These are phyloP conservation scores for Teunomyces tritomae DNA, from an alignment of 805 yeast species.

Conservation along the genomic window DNA sequence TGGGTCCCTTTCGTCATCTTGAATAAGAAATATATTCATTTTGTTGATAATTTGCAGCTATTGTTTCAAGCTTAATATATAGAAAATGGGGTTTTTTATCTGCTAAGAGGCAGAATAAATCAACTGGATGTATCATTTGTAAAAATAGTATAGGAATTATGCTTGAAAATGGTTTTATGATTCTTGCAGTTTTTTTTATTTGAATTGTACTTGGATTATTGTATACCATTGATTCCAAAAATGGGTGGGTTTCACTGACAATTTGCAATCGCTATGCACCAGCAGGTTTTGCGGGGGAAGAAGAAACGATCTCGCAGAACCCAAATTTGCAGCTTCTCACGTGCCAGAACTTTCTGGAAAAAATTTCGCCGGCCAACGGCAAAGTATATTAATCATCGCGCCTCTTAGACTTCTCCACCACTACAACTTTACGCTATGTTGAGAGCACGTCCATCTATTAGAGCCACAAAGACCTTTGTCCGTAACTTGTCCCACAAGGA, in stretches of 20 bases:
- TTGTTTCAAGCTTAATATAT: neutral
- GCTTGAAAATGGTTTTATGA: too few species aligned
- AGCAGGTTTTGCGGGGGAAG: too few species aligned
- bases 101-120: neutral
- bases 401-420: neutral
- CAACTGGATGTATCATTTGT: neutral
- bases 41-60: neutral
- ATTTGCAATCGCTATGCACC: too few species aligned
- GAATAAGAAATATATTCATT: neutral
- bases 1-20: neutral
- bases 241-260: too few species aligned
- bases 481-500: conserved; percentile 78
- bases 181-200: too few species aligned
- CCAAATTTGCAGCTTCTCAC: conserved; percentile 1
- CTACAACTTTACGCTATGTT: conserved; percentile 34
- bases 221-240: too few species aligned
- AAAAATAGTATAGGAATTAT: too few species aligned
- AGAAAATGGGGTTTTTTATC: neutral
- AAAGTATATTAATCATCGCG: neutral
- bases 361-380: conserved; percentile 3
- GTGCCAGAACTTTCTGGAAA: conserved; percentile 15
- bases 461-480: conserved; percentile 37
- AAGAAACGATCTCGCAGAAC: too few species aligned
- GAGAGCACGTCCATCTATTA: conserved; percentile 46
- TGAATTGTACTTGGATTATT: too few species aligned